Base-by-base conservation (phyloP, 2,329 filamentous ascomycete species). In the Alternaria burnsii region DNA sequence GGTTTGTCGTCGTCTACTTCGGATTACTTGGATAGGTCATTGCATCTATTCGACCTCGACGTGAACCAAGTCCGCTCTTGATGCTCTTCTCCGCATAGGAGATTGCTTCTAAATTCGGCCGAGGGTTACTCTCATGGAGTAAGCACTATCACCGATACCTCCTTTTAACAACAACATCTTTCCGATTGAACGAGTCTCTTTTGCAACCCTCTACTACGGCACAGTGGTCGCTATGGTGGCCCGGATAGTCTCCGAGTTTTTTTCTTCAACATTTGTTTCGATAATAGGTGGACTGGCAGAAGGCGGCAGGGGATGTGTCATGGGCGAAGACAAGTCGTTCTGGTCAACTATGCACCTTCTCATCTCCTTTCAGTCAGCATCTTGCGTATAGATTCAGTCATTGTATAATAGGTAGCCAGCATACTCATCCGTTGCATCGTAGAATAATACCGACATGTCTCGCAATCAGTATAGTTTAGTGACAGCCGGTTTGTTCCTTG, bases 391-490 rank as follows among this genome's bases (percentile, higher is more conserved):
- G 38, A 40, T 48, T 55, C 32, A 59, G 34, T 28, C 41, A 53
- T 44, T 55, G 53, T 60, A 66, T 62, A 47, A 44, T 65, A 63
- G 58, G 16, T 56, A 50, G 46, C 52, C 55, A 56, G 40, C 6
- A 60, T 63, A 56, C 9, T 57, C 55, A 54, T 43, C 3, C 6
- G 42, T 54, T 61, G 55, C 46, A 58, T 53, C 54, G 34, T 57
- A 58, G 44, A 32, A 55, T 28, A 44, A 61, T 48, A 46, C 12
- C 47, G 32, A 58, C 20, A n/a, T 20, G 22, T 26, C 28, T 43
- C 28, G 10, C 16, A n/a, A 24, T 36, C 22, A 20, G 34, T n/a
- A 16, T 7, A 36, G 22, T 9, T 30, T 14, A 10, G 14, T 26
- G 10, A 28, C 30, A 38, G 28, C 6, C 28, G 26, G 32, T 18